phyloP scores from a whole-genome alignment of 441 rosid species.

The Bruguiera hainesii region DNA sequence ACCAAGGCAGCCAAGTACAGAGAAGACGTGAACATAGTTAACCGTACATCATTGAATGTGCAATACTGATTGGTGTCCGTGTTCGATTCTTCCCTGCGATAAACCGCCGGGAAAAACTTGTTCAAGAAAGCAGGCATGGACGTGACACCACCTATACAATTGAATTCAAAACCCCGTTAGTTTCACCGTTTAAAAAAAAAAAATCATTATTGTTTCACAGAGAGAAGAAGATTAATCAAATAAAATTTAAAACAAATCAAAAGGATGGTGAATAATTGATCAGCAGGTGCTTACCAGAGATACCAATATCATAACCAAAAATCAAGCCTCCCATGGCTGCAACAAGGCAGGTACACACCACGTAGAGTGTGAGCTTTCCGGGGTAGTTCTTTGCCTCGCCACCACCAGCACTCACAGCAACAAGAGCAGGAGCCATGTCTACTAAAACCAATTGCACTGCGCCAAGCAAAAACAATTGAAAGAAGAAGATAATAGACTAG shows the following conservation, averaged over 20 bases:
- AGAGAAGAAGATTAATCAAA: not conserved
- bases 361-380: slow-evolving; percentile 4
- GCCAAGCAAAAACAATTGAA: too few relatives aligned
- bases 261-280: not conserved
- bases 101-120: slow-evolving; percentile 65
- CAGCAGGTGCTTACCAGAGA: slow-evolving; percentile 14
- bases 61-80: slow-evolving; percentile 69
- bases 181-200: not conserved
- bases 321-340: slow-evolving; percentile 20
- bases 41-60: slow-evolving; percentile 54
- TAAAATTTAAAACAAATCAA: not conserved
- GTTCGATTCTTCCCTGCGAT: slow-evolving; percentile 47
- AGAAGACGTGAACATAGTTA: slow-evolving; percentile 73
- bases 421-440: slow-evolving; percentile 7
- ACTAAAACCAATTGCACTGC: too few relatives aligned
- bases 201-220: not conserved
- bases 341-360: slow-evolving; percentile 1
- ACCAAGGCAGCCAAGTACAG: slow-evolving; percentile 75
- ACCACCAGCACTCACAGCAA: not conserved
- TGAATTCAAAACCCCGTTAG: not conserved
- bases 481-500: too few relatives aligned
- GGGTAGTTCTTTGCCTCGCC: not conserved
- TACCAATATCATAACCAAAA: slow-evolving; percentile 27
- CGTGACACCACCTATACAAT: slow-evolving; percentile 68
- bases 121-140: slow-evolving; percentile 81